Evolutionary conservation across 2,329 filamentous ascomycete species (phyloP).

Genomic region (Nemania serpens): DNA sequence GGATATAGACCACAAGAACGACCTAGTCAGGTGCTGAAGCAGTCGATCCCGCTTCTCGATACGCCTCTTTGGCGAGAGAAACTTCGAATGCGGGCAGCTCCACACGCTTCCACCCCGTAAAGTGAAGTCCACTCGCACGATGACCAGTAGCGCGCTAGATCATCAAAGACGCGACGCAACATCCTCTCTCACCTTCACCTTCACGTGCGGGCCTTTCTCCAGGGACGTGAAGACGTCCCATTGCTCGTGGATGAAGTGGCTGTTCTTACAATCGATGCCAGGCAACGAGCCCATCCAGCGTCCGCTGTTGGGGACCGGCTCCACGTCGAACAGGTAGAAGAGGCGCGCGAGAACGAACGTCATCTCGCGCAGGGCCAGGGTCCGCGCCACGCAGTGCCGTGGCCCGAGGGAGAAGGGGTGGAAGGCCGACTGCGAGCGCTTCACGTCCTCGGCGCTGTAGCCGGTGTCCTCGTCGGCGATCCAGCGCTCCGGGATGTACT

Average conservation of each 20-base stretch:
- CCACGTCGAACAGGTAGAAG: conserved; percentile 2
- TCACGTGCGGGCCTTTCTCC: not conserved
- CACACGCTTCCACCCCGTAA: too few relatives aligned
- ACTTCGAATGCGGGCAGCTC: too few relatives aligned
- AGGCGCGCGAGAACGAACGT: not conserved
- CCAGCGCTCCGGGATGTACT: conserved; percentile 26
- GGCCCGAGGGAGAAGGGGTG: conserved; percentile 13
- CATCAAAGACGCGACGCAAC: not conserved
- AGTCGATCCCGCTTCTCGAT: too few relatives aligned
- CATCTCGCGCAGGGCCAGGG: conserved; percentile 3
- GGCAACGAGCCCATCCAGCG: not conserved
- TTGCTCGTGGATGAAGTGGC: conserved; percentile 1
- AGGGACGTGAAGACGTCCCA: not conserved
- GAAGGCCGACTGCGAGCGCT: conserved; percentile 1
- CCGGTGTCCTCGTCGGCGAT: not conserved
- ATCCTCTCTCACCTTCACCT: not conserved
- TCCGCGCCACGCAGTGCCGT: conserved; percentile 6
- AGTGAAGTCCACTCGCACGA: too few relatives aligned
- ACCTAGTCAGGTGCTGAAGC: too few relatives aligned
- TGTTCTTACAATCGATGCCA: not conserved
- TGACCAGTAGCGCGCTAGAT: too few relatives aligned
- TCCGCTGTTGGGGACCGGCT: not conserved
- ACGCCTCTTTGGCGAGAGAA: too few relatives aligned
- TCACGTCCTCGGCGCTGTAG: not conserved
- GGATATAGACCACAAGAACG: too few relatives aligned